Conservation (phyloP, 2,329 filamentous ascomycete genomes). For the Zymoseptoria pseudotritici region DNA sequence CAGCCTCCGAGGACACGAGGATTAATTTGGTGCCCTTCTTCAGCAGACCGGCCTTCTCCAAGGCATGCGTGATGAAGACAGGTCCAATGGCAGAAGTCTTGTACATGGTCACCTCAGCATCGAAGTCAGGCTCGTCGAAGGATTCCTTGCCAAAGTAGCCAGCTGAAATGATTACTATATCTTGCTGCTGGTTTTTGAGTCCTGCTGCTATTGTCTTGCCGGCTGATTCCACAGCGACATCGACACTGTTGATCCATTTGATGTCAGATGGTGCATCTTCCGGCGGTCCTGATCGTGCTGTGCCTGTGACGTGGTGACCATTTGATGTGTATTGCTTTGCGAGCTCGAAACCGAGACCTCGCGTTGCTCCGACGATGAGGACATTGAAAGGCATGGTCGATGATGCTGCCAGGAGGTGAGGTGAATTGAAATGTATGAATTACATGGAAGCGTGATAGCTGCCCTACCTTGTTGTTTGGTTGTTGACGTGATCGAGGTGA, state of each 20-base stretch:
- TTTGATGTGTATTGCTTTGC: conserved; percentile 51
- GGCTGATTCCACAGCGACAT: conserved; percentile 12
- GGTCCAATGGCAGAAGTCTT: conserved; percentile 58
- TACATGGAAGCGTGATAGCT: background rate
- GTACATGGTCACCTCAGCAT: conserved; percentile 63
- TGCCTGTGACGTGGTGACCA: conserved; percentile 51
- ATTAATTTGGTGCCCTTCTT: conserved; percentile 53
- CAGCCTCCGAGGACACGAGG: conserved; percentile 63
- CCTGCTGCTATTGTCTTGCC: conserved; percentile 18
- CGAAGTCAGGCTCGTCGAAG: conserved; percentile 57
- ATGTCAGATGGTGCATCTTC: conserved; percentile 38
- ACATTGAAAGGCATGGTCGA: conserved; percentile 33
- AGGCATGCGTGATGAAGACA: conserved; percentile 58
- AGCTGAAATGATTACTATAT: conserved; percentile 56
- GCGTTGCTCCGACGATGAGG: conserved; percentile 60
- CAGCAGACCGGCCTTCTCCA: conserved; percentile 50
- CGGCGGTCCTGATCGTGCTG: conserved; percentile 47
- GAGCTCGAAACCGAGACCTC: conserved; percentile 59
- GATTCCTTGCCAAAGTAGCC: conserved; percentile 63
- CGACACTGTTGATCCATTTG: conserved; percentile 18
- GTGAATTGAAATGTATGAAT: background rate
- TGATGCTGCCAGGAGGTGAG: background rate
- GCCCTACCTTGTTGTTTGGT: background rate
- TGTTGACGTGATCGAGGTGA: background rate
- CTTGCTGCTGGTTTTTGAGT: conserved; percentile 22